Evolutionary conservation across 192 early-diverging fungal genomes (phyloP).

Genomic region (Glomus cerebriforme): DNA sequence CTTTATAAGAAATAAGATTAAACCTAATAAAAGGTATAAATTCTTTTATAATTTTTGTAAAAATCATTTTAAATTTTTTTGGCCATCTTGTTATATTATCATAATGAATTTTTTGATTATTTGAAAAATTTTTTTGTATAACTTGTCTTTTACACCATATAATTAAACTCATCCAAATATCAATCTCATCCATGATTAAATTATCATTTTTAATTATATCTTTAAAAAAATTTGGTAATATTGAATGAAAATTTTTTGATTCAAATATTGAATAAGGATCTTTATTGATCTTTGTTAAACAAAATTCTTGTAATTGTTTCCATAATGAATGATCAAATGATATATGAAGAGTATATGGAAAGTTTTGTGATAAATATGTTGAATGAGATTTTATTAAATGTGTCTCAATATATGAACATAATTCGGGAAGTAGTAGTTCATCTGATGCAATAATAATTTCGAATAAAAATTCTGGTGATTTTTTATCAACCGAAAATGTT

Average conservation of each 20-base stretch:
- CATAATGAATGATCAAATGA: neutral
- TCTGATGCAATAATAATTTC: neutral
- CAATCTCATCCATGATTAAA: neutral
- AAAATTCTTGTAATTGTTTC: neutral
- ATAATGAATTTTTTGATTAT: neutral
- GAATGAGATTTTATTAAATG: neutral
- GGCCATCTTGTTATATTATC: neutral
- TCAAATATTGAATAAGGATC: neutral
- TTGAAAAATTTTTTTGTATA: neutral
- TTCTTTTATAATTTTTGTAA: neutral
- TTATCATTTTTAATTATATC: neutral
- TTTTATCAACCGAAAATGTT: neutral
- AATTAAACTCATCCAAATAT: neutral
- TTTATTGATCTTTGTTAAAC: neutral
- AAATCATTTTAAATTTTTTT: neutral
- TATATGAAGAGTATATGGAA: neutral
- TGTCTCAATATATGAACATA: neutral
- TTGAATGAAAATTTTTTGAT: neutral
- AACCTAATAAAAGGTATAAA: constrained; percentile 1
- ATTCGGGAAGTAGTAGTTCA: neutral
- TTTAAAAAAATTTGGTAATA: neutral
- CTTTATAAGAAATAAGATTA: neutral
- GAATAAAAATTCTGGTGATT: neutral
- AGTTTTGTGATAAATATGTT: neutral
- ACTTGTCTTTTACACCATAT: neutral